Evolutionary conservation across 2,329 filamentous ascomycete species (phyloP), one percentile per base, ranked within the genome.

Genomic region (Coniosporium tulheliwenetii): DNA sequence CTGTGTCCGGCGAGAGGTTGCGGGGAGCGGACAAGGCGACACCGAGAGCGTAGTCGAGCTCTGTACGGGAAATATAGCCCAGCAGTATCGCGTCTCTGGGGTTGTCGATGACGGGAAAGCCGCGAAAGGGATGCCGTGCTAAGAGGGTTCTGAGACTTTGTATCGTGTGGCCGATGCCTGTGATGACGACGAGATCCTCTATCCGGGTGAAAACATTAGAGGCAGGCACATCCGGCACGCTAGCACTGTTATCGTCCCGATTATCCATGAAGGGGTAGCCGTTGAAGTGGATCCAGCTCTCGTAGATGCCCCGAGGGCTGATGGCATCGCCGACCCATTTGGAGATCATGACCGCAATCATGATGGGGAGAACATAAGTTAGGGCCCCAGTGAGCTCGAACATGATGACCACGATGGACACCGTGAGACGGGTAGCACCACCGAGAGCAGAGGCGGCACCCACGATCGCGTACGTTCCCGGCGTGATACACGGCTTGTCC

Each of bases 321-420:
- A 98, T 87, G 39, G 86, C 89, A 59, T 98, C 91, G 53, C 87
- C 91, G 19, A 94, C 85, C 91, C 91, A 98, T 65, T 98, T 98
- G 46, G 84, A 84, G 36, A 96, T 72, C 87, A 98, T 93, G 54
- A 98, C 91, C 36, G 87, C 86, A 47, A 98, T 84, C 91, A 98
- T 98, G 60, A 96, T 98, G 41, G 91, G 91, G 7, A 98, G 75
- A 38, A 98, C 89, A 56, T 96, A 96, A 1, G 86, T 93, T 26
- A 98, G 71, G 1, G 91, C 91, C 40, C 91, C 91, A 0, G 91
- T 98, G 42, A 98, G 78, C 65, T 98, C 91, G 55, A 98, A 98
- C 82, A 95, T 95, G 64, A 98, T 98, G 53, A 96, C 91, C 4
- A 98, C 89, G 49, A 98, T 95, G 10, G 87, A 95, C 9, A 95